Percentiles rank a stretch among this genome's conserved stretches.
Conservation (phyloP, 179 eudicot genomes). For the Carnegiea gigantea region DNA sequence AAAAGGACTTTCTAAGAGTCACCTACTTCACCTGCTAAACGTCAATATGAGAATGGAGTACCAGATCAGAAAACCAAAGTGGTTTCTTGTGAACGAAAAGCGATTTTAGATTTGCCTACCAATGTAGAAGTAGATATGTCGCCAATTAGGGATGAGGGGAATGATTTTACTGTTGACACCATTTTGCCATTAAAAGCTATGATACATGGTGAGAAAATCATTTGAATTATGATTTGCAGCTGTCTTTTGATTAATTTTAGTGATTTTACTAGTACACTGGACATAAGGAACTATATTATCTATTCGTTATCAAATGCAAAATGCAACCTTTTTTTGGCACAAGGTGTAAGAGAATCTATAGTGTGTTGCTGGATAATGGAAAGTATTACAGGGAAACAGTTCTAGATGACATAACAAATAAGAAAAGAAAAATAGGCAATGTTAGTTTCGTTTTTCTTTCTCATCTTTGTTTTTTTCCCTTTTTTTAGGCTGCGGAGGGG, state of each 20-base stretch:
- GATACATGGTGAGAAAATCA: slow-evolving; percentile 46
- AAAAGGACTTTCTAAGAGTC: slow-evolving; percentile 32
- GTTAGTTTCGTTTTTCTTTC: background rate
- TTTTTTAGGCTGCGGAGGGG: background rate
- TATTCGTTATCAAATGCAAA: background rate
- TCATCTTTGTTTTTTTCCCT: background rate
- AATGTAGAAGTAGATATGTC: slow-evolving; percentile 42
- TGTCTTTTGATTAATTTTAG: background rate
- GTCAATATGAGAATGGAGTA: slow-evolving; percentile 27
- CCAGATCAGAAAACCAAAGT: slow-evolving; percentile 40
- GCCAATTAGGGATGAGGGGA: slow-evolving; percentile 31
- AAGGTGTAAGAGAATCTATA: background rate
- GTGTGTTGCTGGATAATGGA: background rate
- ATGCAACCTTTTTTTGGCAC: background rate
- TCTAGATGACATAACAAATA: background rate
- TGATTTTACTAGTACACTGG: background rate
- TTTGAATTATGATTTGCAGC: slow-evolving; percentile 7
- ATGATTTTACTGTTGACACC: slow-evolving; percentile 36
- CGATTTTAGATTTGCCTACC: slow-evolving; percentile 37
- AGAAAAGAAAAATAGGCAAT: background rate
- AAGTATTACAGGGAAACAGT: background rate
- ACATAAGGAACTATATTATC: background rate
- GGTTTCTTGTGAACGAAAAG: slow-evolving; percentile 35
- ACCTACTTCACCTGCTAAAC: slow-evolving; percentile 29
- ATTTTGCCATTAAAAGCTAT: slow-evolving; percentile 42